Percentiles rank a stretch among this genome's conserved stretches.
phyloP scores from a whole-genome alignment of 2,329 filamentous ascomycete species.

The Hypoxylon sp. region DNA sequence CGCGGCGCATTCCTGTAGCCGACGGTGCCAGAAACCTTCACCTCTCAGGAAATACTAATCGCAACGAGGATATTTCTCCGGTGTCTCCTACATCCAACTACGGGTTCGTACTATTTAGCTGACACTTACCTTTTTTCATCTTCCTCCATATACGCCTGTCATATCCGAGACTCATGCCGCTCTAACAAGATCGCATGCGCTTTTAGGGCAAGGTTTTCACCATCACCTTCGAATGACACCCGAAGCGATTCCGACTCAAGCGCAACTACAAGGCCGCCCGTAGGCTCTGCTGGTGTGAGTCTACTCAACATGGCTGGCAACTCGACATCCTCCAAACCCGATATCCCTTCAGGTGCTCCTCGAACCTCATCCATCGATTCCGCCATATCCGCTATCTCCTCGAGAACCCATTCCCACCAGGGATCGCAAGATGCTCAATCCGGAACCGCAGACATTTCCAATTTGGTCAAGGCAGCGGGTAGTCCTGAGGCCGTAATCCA shows the following conservation, averaged over 20 bases:
- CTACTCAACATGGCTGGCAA: slow-evolving; percentile 65
- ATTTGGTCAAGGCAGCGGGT: slow-evolving; percentile 85
- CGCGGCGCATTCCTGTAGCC: slow-evolving; percentile 27
- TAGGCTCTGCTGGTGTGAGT: slow-evolving; percentile 58
- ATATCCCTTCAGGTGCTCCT: slow-evolving; percentile 62
- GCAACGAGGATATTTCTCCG: slow-evolving; percentile 45
- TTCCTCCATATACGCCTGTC: background rate
- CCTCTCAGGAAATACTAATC: slow-evolving; percentile 28
- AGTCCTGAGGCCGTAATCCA: slow-evolving; percentile 91
- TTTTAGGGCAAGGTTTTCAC: slow-evolving; percentile 51
- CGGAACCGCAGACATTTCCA: slow-evolving; percentile 81
- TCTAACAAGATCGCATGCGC: slow-evolving; percentile 25
- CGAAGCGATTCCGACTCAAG: slow-evolving; percentile 62
- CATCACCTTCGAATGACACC: slow-evolving; percentile 64
- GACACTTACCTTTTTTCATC: slow-evolving; percentile 1
- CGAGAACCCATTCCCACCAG: slow-evolving; percentile 70
- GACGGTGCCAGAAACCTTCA: slow-evolving; percentile 28
- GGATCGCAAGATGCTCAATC: slow-evolving; percentile 70
- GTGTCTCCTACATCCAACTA: slow-evolving; percentile 43
- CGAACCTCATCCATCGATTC: slow-evolving; percentile 94
- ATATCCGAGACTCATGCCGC: background rate
- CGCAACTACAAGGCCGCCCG: slow-evolving; percentile 61
- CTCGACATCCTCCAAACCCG: slow-evolving; percentile 59
- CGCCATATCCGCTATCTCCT: slow-evolving; percentile 84
- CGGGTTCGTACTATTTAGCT: slow-evolving; percentile 43